Conservation (phyloP, 2,329 filamentous ascomycete genomes). For the Cladorrhinum sp. region DNA sequence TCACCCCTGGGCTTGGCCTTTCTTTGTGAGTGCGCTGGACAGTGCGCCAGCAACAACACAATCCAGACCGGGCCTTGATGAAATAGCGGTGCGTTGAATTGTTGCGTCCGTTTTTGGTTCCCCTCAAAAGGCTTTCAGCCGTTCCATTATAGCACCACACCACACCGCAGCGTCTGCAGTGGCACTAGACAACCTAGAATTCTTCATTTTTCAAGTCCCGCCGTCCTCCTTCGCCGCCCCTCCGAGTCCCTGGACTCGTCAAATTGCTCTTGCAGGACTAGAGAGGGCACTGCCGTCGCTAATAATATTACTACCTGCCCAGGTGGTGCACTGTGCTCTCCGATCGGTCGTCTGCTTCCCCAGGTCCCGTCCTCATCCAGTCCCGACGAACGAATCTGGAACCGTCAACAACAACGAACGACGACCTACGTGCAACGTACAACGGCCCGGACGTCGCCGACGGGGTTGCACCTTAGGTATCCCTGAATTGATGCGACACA, state of each 20-base stretch:
- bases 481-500: not conserved
- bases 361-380: not conserved
- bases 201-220: not conserved
- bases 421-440: not conserved
- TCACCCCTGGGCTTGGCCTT: conserved; percentile 1
- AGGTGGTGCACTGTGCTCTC: not conserved
- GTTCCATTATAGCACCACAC: not conserved
- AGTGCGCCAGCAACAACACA: not conserved
- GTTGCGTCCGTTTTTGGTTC: not conserved
- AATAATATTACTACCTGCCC: not conserved
- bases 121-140: not conserved
- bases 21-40: not conserved
- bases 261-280: not conserved
- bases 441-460: not conserved
- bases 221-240: not conserved
- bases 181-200: not conserved
- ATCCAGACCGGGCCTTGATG: not conserved
- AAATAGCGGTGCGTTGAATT: not conserved
- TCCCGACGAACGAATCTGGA: not conserved
- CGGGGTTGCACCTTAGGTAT: not conserved
- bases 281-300: not conserved
- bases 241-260: conserved; percentile 4
- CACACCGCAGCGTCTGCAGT: not conserved
- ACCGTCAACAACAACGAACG: not conserved
- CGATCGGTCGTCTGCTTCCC: not conserved